A percentile compares a stretch with the other conserved stretches of the same genome.
phyloP scores from a whole-genome alignment of 305 asterid species.

The Fraxinus baroniana region DNA sequence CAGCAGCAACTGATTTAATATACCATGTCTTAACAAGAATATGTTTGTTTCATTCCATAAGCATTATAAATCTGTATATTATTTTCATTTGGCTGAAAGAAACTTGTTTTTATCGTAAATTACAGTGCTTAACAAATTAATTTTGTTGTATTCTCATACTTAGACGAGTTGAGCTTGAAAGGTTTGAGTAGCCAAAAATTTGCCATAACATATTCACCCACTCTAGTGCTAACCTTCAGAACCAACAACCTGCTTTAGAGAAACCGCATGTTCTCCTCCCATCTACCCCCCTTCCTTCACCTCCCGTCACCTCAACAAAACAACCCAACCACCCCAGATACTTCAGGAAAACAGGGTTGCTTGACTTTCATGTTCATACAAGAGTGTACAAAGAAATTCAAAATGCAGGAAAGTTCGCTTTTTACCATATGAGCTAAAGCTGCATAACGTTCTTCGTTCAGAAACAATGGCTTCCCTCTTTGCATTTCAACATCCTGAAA shows the following conservation, averaged over 20 bases:
- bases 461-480: constrained; percentile 87
- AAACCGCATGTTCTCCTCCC: background rate
- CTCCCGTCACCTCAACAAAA: background rate
- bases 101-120: background rate
- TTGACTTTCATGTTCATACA: background rate
- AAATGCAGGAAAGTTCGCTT: constrained; percentile 8
- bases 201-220: background rate
- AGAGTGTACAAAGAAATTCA: background rate
- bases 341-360: background rate
- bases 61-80: background rate
- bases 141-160: background rate
- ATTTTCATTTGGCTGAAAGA: background rate
- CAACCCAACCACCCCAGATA: background rate
- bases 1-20: background rate
- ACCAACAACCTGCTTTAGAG: background rate
- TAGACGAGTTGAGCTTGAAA: background rate
- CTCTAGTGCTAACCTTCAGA: background rate
- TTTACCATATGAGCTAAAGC: constrained; percentile 86
- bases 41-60: background rate
- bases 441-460: constrained; percentile 93
- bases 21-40: background rate
- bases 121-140: background rate
- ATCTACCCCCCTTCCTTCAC: background rate
- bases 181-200: background rate
- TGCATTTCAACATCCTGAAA: constrained; percentile 80